Evolutionary conservation across 163 green algal species (phyloP), one percentile per base, ranked within the genome.

Genomic region (Chlamydomonas reinhardtii): DNA sequence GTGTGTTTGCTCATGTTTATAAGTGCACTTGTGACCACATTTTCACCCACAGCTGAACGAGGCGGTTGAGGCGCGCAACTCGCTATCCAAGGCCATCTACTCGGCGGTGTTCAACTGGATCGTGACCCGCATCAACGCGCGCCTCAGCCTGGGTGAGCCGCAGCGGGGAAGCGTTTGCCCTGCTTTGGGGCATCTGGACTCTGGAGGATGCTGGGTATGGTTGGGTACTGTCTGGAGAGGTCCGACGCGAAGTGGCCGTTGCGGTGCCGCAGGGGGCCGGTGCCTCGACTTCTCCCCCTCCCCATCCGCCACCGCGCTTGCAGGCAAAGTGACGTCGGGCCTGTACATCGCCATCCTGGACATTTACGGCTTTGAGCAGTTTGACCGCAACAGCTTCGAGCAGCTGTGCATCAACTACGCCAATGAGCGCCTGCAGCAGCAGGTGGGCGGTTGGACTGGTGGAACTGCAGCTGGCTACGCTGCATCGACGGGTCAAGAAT

Each of bases 341-440:
- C 83, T 86, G 43, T 93, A 76, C 91, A 95, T 98, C 74, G 91
- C 95, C 81, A 98, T 98, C 77, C 88, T 96, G 64, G 96, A 98
- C 82, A 98, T 98, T 86, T 98, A 98, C 89, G 97, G 97, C 52
- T 99, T 99, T 91, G 97, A 99, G 93, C 91, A 93, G 87, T 99
- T 99, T 91, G 89, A 96, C 29, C 91, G 85, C 78, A 99, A 99
- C 91, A 93, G 83, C 78, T 98, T 99, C 84, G 96, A 99, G 93
- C 96, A 98, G 94, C 93, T 99, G 52, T 98, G 96, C 92, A 99
- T 99, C 91, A 99, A 99, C 93, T 98, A 97, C 73, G 96, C 96
- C 52, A 99, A 99, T 87, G 96, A 99, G 90, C 91, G 93, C 20
- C 92, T 99, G 91, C 96, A 99, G 95, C 93, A 97, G 92, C 96